phyloP scores from a whole-genome alignment of 2,329 filamentous ascomycete genomes.

The Fusarium continuum region DNA sequence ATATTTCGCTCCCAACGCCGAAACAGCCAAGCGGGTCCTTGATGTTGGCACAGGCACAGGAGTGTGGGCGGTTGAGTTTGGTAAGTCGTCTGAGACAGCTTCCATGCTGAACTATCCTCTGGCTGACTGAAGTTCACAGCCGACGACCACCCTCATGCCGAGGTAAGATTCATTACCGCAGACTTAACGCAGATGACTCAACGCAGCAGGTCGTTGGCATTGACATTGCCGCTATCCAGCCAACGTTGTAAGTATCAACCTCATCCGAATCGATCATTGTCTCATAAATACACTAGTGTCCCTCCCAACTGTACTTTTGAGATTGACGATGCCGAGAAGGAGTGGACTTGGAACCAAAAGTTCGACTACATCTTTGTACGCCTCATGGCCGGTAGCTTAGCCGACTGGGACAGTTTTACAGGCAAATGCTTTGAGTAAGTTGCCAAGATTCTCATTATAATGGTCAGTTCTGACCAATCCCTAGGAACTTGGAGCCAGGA shows the following conservation, averaged over 20 bases:
- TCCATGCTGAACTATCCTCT: accelerated
- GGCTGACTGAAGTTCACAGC: background rate
- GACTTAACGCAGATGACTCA: accelerated
- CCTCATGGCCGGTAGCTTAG: slow-evolving; percentile 29
- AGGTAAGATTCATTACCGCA: background rate
- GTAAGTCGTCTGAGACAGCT: background rate
- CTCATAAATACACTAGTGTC: background rate
- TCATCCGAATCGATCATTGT: accelerated
- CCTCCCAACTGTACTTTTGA: slow-evolving; percentile 21
- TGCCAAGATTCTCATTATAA: accelerated
- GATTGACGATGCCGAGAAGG: slow-evolving; percentile 17
- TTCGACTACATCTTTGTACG: slow-evolving; percentile 32
- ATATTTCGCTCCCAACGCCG: slow-evolving; percentile 7
- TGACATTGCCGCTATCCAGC: slow-evolving; percentile 25
- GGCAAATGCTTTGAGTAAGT: slow-evolving; percentile 11
- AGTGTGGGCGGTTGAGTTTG: slow-evolving; percentile 29
- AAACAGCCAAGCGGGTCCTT: slow-evolving; percentile 15
- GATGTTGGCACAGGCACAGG: slow-evolving; percentile 29
- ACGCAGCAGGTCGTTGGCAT: slow-evolving; percentile 4
- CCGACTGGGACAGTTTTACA: slow-evolving; percentile 19
- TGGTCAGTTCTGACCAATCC: accelerated
- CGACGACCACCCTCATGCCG: slow-evolving; percentile 24
- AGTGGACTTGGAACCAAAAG: slow-evolving; percentile 19
- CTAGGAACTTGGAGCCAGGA: slow-evolving; percentile 10
- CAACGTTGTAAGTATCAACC: background rate